phyloP scores from a whole-genome alignment of 148 eudicot genomes.

The Chenopodium berlandieri region DNA sequence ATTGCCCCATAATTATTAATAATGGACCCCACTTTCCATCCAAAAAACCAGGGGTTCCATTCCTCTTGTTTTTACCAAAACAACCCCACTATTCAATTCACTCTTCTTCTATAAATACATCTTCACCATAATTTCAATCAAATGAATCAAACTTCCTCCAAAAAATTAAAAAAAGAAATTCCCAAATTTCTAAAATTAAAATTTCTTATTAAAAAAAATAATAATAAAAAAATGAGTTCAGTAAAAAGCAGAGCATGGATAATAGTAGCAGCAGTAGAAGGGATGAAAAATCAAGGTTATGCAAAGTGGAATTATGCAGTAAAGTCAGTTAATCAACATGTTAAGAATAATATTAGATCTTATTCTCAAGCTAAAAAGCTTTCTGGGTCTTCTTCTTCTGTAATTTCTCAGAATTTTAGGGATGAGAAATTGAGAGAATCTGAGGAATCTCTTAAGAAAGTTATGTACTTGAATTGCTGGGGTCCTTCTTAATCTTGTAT shows the following conservation, averaged over 20 bases:
- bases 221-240: background rate
- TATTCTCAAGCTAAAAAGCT: conserved; percentile 17
- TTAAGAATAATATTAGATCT: conserved; percentile 20
- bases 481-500: conserved; percentile 1
- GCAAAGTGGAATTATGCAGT: conserved; percentile 20
- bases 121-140: background rate
- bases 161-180: no score
- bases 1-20: background rate
- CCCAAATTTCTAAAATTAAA: background rate
- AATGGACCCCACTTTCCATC: background rate
- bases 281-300: conserved; percentile 25
- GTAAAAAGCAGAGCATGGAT: background rate
- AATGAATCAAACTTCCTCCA: background rate
- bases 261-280: conserved; percentile 21
- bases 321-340: conserved; percentile 14
- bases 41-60: background rate
- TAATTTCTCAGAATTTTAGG: background rate
- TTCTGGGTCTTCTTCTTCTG: conserved; percentile 12
- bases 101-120: background rate
- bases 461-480: conserved; percentile 26
- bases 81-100: background rate
- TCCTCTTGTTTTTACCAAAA: background rate
- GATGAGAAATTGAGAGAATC: conserved; percentile 7
- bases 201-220: background rate
- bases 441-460: conserved; percentile 19